phyloP scores from a whole-genome alignment of 1,284 basidiomycete genomes.

The Fistulinella staudtii region DNA sequence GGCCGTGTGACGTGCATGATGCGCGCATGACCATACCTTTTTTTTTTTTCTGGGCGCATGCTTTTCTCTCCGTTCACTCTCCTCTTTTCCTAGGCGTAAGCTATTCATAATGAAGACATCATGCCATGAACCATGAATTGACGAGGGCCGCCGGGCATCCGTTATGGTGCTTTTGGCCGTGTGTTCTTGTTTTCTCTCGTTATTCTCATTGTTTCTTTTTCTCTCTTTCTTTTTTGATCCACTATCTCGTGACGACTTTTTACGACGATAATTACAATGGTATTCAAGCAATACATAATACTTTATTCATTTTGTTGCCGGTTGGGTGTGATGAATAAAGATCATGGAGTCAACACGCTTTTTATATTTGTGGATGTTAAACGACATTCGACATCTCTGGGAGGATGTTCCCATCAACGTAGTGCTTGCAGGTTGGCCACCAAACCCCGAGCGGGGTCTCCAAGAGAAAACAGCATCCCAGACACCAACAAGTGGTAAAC shows the following conservation, averaged over 20 bases:
- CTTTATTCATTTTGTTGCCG: background rate
- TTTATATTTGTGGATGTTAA: no score
- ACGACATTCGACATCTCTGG: no score
- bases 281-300: slow-evolving; percentile 19
- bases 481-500: no score
- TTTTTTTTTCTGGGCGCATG: slow-evolving; percentile 2
- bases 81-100: slow-evolving; percentile 29
- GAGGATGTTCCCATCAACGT: no score
- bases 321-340: no score
- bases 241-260: slow-evolving; percentile 20
- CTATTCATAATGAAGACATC: slow-evolving; percentile 30
- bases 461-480: no score
- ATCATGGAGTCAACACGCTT: no score
- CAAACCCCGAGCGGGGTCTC: no score
- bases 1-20: slow-evolving; percentile 29
- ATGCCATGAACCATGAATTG: slow-evolving; percentile 12
- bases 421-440: no score
- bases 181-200: slow-evolving; percentile 4
- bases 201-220: background rate
- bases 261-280: slow-evolving; percentile 25
- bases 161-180: slow-evolving; percentile 9
- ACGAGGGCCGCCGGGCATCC: background rate
- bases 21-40: background rate
- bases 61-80: background rate
- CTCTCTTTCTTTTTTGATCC: slow-evolving; percentile 6